Evolutionary conservation across 495 filamentous ascomycete genomes (phyloP).

Genomic region (Penicillium soppii): DNA sequence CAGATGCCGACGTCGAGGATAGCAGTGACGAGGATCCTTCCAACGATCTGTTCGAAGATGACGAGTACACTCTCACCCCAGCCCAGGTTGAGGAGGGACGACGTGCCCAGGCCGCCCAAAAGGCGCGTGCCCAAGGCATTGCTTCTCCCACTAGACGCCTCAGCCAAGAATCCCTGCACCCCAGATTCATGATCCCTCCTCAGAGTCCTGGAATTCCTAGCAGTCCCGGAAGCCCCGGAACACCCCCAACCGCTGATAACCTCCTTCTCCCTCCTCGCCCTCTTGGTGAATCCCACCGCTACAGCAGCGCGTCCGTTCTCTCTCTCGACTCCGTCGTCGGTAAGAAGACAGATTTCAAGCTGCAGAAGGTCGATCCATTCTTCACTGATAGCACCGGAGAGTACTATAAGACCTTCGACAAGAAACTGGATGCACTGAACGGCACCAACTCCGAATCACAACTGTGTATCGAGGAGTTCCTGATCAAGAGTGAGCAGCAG

Average conservation of each 20-base stretch:
- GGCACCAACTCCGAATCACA: constrained; percentile 56
- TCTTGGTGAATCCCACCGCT: constrained; percentile 32
- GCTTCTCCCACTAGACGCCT: constrained; percentile 15
- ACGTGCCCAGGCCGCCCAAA: constrained; percentile 26
- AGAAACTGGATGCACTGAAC: constrained; percentile 55
- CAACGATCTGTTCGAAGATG: constrained; percentile 40
- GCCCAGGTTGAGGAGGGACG: constrained; percentile 41
- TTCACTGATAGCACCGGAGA: constrained; percentile 66
- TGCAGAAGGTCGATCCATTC: constrained; percentile 71
- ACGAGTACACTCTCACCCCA: constrained; percentile 44
- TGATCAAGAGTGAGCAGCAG: constrained; percentile 66
- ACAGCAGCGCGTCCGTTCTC: constrained; percentile 48
- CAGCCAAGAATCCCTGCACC: constrained; percentile 32
- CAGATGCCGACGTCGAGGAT: constrained; percentile 34
- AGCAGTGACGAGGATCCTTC: constrained; percentile 43
- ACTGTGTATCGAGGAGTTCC: constrained; percentile 65
- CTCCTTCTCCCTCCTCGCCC: constrained; percentile 32
- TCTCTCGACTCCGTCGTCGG: constrained; percentile 57
- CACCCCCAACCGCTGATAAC: constrained; percentile 35
- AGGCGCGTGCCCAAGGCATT: constrained; percentile 2
- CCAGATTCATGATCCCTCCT: constrained; percentile 7
- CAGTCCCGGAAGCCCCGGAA: constrained; percentile 26
- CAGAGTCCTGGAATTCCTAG: background rate
- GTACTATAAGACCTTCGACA: constrained; percentile 59
- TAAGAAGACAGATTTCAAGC: constrained; percentile 59